phyloP scores from a whole-genome alignment of 2,329 filamentous ascomycete genomes.

The Colletotrichum sp. region DNA sequence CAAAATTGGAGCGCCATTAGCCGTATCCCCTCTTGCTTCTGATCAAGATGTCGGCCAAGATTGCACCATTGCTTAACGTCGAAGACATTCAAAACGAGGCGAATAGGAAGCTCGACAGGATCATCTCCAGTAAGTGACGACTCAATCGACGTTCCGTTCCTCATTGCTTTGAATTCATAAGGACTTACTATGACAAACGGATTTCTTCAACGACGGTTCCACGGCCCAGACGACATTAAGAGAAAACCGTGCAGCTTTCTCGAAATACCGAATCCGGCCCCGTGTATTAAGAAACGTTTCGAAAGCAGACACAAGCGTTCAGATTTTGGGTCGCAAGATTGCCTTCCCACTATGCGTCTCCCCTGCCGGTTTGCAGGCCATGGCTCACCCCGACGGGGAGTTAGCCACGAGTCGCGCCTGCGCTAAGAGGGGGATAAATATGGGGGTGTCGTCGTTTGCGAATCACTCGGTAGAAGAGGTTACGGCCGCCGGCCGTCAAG shows the following conservation, averaged over 20 bases:
- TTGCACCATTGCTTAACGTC: too few species aligned
- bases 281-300: background rate
- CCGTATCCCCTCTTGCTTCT: too few species aligned
- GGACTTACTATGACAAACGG: background rate
- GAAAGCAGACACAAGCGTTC: background rate
- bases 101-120: too few species aligned
- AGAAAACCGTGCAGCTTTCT: background rate
- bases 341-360: conserved; percentile 56
- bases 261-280: background rate
- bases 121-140: too few species aligned
- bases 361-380: conserved; percentile 58
- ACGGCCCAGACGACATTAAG: background rate
- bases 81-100: too few species aligned
- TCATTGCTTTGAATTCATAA: background rate
- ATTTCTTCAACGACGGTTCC: background rate
- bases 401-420: conserved; percentile 52
- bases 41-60: too few species aligned
- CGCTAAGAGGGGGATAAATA: conserved; percentile 41
- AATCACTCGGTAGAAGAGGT: background rate
- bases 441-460: conserved; percentile 51
- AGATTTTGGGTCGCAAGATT: conserved; percentile 30
- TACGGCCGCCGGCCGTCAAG: background rate
- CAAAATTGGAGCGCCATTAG: too few species aligned
- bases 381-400: conserved; percentile 59
- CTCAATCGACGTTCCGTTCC: too few species aligned